Percentiles rank a stretch among this genome's conserved stretches.
phyloP scores from a whole-genome alignment of 2,329 filamentous ascomycete species.

The Aspergillus viridinutans region DNA sequence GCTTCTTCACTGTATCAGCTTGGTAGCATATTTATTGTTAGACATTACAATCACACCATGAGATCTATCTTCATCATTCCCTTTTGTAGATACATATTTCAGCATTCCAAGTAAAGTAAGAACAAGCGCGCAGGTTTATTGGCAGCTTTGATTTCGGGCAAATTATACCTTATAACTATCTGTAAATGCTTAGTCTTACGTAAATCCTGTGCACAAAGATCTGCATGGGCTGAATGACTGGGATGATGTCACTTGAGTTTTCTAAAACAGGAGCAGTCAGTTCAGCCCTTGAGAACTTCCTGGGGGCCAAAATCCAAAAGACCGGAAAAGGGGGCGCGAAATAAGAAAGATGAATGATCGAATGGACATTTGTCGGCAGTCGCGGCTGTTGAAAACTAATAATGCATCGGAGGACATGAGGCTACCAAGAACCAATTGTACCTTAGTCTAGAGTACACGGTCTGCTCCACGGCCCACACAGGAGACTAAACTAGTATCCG shows the following conservation, averaged over 20 bases:
- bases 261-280: not conserved
- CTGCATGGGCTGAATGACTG: not conserved
- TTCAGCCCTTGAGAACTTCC: not conserved
- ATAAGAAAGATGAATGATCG: not conserved
- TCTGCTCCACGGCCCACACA: not conserved
- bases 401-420: not conserved
- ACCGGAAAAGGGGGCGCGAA: not conserved
- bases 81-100: not conserved
- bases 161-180: too few relatives aligned
- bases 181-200: not conserved
- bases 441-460: not conserved
- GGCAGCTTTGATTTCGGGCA: not conserved
- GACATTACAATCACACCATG: not conserved
- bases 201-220: not conserved
- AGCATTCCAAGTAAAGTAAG: not conserved
- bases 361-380: conserved; percentile 18
- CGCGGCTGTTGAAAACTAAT: conserved; percentile 17
- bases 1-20: not conserved
- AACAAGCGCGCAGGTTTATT: too few relatives aligned
- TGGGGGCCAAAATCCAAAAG: not conserved
- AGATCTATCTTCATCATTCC: not conserved
- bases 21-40: not conserved
- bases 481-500: not conserved
- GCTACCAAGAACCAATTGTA: not conserved
- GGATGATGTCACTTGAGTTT: not conserved